Conservation (phyloP, 257 asterid genomes). For the Anisodus tanguticus region DNA sequence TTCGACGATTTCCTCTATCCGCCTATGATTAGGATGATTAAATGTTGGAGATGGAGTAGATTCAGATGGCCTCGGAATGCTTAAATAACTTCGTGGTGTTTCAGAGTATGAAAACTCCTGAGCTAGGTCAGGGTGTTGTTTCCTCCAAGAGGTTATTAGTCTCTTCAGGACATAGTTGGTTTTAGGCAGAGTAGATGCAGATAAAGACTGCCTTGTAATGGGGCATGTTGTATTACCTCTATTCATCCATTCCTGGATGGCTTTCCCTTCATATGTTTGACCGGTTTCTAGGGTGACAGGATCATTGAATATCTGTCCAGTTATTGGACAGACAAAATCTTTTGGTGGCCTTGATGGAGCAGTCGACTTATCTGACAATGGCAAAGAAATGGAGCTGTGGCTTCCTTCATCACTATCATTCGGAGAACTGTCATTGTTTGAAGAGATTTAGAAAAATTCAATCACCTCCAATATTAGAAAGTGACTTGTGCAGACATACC, state of each 20-base stretch:
- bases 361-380: slow-evolving; percentile 60
- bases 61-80: slow-evolving; percentile 40
- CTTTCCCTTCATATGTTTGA: slow-evolving; percentile 84
- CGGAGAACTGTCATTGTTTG: slow-evolving; percentile 45
- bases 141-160: slow-evolving; percentile 80
- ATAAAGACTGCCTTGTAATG: slow-evolving; percentile 79
- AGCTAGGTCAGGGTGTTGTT: slow-evolving; percentile 78
- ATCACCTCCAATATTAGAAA: neutral
- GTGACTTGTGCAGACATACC: slow-evolving; percentile 43
- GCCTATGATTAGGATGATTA: slow-evolving; percentile 39
- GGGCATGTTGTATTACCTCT: slow-evolving; percentile 89
- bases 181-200: slow-evolving; percentile 70
- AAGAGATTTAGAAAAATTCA: slow-evolving; percentile 16
- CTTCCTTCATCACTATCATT: slow-evolving; percentile 59
- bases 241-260: slow-evolving; percentile 88
- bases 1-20: slow-evolving; percentile 42
- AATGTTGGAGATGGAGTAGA: slow-evolving; percentile 37
- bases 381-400: slow-evolving; percentile 56
- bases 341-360: slow-evolving; percentile 87
- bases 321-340: slow-evolving; percentile 85
- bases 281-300: slow-evolving; percentile 92
- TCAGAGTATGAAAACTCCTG: slow-evolving; percentile 64
- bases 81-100: slow-evolving; percentile 49
- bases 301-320: slow-evolving; percentile 77
- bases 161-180: slow-evolving; percentile 85